A percentile compares a stretch with the other conserved stretches of the same genome.
Conservation (phyloP, 2,329 filamentous ascomycete species). For the Claviceps purpurea region DNA sequence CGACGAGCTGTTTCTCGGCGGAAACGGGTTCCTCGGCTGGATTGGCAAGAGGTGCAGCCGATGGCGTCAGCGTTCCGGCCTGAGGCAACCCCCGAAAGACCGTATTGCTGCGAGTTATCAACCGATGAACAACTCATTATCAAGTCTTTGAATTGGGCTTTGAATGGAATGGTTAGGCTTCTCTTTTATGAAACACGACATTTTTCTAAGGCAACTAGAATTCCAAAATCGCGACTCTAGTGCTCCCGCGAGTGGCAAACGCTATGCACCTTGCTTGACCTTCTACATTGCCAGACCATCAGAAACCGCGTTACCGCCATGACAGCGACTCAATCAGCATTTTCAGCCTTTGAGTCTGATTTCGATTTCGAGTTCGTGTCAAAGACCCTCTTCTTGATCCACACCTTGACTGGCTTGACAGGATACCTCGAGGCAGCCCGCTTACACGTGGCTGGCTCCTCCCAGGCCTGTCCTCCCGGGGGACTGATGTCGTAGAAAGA, state of each 20-base stretch:
- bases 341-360: neutral
- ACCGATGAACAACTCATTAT: too few relatives aligned
- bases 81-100: neutral
- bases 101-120: too few relatives aligned
- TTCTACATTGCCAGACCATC: neutral
- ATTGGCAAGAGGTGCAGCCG: neutral
- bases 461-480: constrained; percentile 15
- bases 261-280: neutral
- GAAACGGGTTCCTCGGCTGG: too few relatives aligned
- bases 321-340: neutral
- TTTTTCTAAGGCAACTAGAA: neutral
- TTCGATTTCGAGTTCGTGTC: neutral
- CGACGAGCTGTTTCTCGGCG: neutral
- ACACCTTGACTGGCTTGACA: constrained; percentile 16
- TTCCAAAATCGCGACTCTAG: neutral
- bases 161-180: neutral
- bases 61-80: constrained; percentile 6
- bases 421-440: constrained; percentile 16
- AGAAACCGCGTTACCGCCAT: neutral
- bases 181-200: neutral
- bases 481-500: constrained; percentile 24
- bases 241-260: neutral
- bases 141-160: too few relatives aligned
- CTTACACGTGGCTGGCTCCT: constrained; percentile 12
- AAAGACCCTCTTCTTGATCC: constrained; percentile 17